A percentile compares a stretch with the other conserved stretches of the same genome.
Evolutionary conservation across 345 rosid species (phyloP).

Genomic region (Geranium rotundifolium): DNA sequence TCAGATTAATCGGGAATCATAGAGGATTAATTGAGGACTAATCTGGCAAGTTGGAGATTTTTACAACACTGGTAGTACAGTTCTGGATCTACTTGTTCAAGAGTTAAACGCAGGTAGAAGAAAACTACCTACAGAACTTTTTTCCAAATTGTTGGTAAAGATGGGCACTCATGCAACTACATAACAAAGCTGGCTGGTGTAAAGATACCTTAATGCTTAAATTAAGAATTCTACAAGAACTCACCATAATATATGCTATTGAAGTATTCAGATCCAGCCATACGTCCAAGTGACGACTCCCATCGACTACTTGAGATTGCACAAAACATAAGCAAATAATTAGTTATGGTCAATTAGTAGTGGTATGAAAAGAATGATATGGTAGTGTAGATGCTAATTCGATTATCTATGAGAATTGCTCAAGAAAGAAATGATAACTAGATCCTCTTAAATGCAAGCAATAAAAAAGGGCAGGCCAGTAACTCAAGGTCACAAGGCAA

Average conservation of each 20-base stretch:
- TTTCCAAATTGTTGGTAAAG: neutral
- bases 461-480: too few relatives aligned
- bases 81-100: neutral
- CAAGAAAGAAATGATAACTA: too few relatives aligned
- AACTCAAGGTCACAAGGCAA: too few relatives aligned
- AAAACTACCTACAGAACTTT: neutral
- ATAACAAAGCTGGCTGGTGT: neutral
- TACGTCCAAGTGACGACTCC: slow-evolving; percentile 71
- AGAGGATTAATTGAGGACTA: too few relatives aligned
- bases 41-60: too few relatives aligned
- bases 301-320: slow-evolving; percentile 44
- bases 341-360: slow-evolving; percentile 2
- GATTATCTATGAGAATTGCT: too few relatives aligned
- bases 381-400: neutral
- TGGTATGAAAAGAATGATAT: neutral
- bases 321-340: slow-evolving; percentile 3
- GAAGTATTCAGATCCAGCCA: slow-evolving; percentile 76
- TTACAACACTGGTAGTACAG: neutral
- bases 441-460: neutral
- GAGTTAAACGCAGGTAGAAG: neutral
- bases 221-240: slow-evolving; percentile 4
- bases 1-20: too few relatives aligned
- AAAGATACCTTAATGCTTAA: neutral
- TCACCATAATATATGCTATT: slow-evolving; percentile 55
- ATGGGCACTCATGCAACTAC: neutral